phyloP scores from a whole-genome alignment of 495 filamentous ascomycete genomes.

The Aspergillus panamensis region DNA sequence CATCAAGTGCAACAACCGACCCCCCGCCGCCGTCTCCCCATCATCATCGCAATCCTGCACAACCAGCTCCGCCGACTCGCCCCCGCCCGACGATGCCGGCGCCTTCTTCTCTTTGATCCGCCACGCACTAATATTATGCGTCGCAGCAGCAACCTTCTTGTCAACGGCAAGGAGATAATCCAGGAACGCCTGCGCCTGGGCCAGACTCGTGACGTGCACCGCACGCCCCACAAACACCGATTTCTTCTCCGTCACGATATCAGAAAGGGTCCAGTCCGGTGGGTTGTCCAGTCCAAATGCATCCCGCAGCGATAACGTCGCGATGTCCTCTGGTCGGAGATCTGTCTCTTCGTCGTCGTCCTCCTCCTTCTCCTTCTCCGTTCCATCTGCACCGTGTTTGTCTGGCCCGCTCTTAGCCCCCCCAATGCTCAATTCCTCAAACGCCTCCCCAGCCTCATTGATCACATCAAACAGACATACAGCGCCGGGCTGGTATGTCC shows the following conservation, averaged over 20 bases:
- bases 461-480: constrained; percentile 88
- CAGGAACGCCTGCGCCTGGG: constrained; percentile 65
- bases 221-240: constrained; percentile 82
- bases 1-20: constrained; percentile 80
- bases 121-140: constrained; percentile 84
- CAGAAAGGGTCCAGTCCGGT: constrained; percentile 68
- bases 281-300: constrained; percentile 37
- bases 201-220: constrained; percentile 60
- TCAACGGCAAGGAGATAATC: constrained; percentile 72
- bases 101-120: constrained; percentile 48
- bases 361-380: constrained; percentile 8
- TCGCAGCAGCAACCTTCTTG: constrained; percentile 76
- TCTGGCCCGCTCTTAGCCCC: constrained; percentile 16
- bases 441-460: constrained; percentile 49
- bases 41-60: constrained; percentile 95
- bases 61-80: constrained; percentile 47
- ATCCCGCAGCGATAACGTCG: constrained; percentile 31
- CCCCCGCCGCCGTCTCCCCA: constrained; percentile 91
- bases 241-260: constrained; percentile 72
- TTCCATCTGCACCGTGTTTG: constrained; percentile 6
- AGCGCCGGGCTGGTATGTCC: constrained; percentile 64
- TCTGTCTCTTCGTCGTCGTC: not conserved
- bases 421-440: constrained; percentile 47
- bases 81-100: constrained; percentile 13
- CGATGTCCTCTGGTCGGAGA: not conserved